A percentile compares a stretch with the other conserved stretches of the same genome.
phyloP scores from a whole-genome alignment of 768 basidiomycete species.

The Suillus bovinus region DNA sequence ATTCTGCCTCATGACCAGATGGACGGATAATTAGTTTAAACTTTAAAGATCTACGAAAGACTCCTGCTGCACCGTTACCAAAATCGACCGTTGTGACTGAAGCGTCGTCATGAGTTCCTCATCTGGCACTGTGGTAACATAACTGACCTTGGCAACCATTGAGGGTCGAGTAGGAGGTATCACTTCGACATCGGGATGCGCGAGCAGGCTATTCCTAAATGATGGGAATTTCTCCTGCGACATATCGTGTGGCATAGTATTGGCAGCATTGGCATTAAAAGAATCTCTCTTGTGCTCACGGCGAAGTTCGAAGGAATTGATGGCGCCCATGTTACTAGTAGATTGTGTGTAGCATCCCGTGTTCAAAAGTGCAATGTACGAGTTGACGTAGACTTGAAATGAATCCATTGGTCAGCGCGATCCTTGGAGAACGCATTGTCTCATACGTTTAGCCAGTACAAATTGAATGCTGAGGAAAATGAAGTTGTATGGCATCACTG shows the following conservation, averaged over 20 bases:
- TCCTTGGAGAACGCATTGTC: not conserved
- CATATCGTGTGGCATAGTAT: too few relatives aligned
- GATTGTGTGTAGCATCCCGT: not conserved
- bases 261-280: not conserved
- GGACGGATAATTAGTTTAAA: not conserved
- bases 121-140: too few relatives aligned
- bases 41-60: not conserved
- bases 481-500: not conserved
- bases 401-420: not conserved
- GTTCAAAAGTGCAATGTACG: conserved; percentile 9
- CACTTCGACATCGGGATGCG: not conserved
- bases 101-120: not conserved
- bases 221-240: not conserved
- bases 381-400: conserved; percentile 7
- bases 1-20: not conserved
- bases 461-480: not conserved
- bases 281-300: not conserved
- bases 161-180: not conserved
- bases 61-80: not conserved
- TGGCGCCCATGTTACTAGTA: too few relatives aligned
- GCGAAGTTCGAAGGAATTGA: not conserved
- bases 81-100: not conserved
- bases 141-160: not conserved
- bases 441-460: not conserved
- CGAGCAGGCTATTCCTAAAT: not conserved